Evolutionary conservation across 2,329 filamentous ascomycete genomes (phyloP).

Genomic region (Botrytis cinerea): DNA sequence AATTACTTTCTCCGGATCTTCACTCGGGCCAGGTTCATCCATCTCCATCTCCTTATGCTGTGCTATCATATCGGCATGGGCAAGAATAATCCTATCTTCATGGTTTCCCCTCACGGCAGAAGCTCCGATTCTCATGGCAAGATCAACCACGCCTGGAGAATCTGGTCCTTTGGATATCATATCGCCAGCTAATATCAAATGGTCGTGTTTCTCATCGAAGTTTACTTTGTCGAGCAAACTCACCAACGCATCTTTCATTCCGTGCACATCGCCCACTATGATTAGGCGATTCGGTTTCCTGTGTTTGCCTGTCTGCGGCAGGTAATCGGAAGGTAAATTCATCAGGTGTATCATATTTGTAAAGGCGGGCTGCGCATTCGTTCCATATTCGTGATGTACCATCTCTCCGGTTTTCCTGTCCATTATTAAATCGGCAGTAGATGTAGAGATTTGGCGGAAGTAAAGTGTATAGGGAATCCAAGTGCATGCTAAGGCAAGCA

Average conservation of each 20-base stretch:
- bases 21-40: constrained; percentile 33
- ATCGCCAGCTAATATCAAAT: constrained; percentile 76
- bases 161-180: constrained; percentile 86
- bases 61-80: constrained; percentile 49
- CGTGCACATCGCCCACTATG: constrained; percentile 90
- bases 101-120: constrained; percentile 89
- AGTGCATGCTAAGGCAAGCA: constrained; percentile 16
- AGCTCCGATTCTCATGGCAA: constrained; percentile 72
- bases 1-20: constrained; percentile 37
- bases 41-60: constrained; percentile 39
- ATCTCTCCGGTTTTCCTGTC: neutral
- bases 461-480: constrained; percentile 18
- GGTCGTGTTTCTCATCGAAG: constrained; percentile 66
- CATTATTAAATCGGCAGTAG: neutral
- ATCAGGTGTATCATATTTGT: constrained; percentile 38
- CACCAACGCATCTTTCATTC: constrained; percentile 70
- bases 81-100: constrained; percentile 80
- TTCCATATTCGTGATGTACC: constrained; percentile 25
- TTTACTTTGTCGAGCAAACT: constrained; percentile 65
- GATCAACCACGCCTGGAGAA: constrained; percentile 72
- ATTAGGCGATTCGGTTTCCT: constrained; percentile 63
- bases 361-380: constrained; percentile 31
- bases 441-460: neutral
- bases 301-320: constrained; percentile 41
- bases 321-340: constrained; percentile 36